Evolutionary conservation across 78 protist genomes (phyloP), one percentile per base, ranked within the genome.

Genomic region (Dictyostelium brefeldianum): DNA sequence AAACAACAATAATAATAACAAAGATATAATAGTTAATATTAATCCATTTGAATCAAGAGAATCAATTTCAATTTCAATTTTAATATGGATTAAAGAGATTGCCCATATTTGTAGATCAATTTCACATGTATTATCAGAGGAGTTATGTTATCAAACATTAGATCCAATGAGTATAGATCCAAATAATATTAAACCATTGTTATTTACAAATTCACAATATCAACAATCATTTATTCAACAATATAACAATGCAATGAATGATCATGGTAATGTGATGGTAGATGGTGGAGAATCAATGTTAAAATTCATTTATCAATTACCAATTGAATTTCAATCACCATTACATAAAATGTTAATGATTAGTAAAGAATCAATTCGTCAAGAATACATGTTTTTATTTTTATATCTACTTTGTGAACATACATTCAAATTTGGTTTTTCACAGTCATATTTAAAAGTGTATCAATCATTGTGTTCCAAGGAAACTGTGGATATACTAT

Each of bases 391-490:
- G 50, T 64, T 31, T 48, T 53, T 87, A 36, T 59, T 87, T 29
- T 51, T 87, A 31, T 87, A 22, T 25, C 31, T 87, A 8, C 62
- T 87, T 4, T 87, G 93, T 22, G 93, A 87, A 36, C 83, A 77
- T 64, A 18, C 79, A 20, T 87, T 87, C 27, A 87, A 87, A 36
- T 56, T 87, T 87, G 93, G 93, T 3, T 87, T 87, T 25, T 59
- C 79, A 4, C 71, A 77, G 20, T 31, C 80, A 10, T 87, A 87
- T 77, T 48, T 78, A 17, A 51, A 51, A 4, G 78, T 87, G 31
- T 87, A 87, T 29, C 27, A 70, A 25, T 17, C 50, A 11, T 57
- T 77, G 5, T 64, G 65, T 14, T 46, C 36, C 5, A 56, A 46
- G 22, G 36, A 57, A 0, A 47, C 81, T 0, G 69, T 77, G 64